phyloP scores from a whole-genome alignment of 768 basidiomycete species.

The Boletus rubropictus region DNA sequence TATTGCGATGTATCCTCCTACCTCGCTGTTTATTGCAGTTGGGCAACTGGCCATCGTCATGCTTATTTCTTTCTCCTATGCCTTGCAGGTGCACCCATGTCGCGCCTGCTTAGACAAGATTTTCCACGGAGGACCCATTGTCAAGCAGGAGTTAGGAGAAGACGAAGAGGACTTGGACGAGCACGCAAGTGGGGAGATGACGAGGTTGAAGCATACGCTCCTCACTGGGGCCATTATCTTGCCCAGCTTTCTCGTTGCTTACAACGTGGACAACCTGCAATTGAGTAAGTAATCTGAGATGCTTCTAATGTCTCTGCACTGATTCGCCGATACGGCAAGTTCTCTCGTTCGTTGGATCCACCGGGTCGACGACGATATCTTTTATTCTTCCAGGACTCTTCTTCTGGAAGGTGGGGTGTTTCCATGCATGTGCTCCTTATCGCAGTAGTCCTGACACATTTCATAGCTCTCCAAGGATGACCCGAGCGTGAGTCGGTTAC shows the following conservation, averaged over 20 bases:
- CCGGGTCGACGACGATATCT: constrained; percentile 93
- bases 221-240: constrained; percentile 64
- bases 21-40: constrained; percentile 86
- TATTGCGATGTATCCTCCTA: constrained; percentile 90
- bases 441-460: constrained; percentile 4
- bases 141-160: constrained; percentile 38
- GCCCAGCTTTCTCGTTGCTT: constrained; percentile 66
- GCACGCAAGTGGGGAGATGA: constrained; percentile 57
- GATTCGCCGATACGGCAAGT: constrained; percentile 43
- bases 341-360: constrained; percentile 92
- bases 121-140: constrained; percentile 44
- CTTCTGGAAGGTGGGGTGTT: constrained; percentile 74
- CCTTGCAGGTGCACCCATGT: constrained; percentile 91
- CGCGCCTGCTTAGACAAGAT: constrained; percentile 89
- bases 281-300: constrained; percentile 47
- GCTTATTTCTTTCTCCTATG: constrained; percentile 89
- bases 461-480: constrained; percentile 66
- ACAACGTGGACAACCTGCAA: constrained; percentile 71
- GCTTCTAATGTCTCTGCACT: constrained; percentile 1
- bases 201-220: constrained; percentile 56
- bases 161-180: constrained; percentile 50
- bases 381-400: constrained; percentile 93
- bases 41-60: constrained; percentile 91
- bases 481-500: constrained; percentile 43
- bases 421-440: constrained; percentile 4